Percentiles rank a stretch among this genome's conserved stretches.
These are phyloP conservation scores for Arctostaphylos glauca DNA, from an alignment of 148 eudicot species.

Conservation along the genomic window DNA sequence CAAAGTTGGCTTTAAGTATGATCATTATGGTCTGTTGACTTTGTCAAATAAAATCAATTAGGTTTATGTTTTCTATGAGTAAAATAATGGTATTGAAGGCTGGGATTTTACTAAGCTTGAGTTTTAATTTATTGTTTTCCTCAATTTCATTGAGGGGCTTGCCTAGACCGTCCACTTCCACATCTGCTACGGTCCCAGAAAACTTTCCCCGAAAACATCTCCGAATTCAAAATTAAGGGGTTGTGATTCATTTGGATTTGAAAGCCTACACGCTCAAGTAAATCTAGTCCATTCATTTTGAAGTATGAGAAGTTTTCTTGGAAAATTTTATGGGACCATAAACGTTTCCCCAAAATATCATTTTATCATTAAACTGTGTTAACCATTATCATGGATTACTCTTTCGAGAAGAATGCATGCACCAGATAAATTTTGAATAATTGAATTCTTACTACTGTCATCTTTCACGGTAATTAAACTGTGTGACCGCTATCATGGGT, in stretches of 20 bases:
- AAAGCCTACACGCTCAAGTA: too few relatives aligned
- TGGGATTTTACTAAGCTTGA: neutral
- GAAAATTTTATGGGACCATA: too few relatives aligned
- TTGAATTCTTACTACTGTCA: too few relatives aligned
- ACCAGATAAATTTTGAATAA: neutral
- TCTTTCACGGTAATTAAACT: neutral
- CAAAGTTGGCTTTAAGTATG: neutral
- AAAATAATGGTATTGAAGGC: neutral
- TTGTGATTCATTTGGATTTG: too few relatives aligned
- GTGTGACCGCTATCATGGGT: neutral
- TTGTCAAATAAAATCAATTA: neutral
- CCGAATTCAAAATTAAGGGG: too few relatives aligned
- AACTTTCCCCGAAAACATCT: too few relatives aligned
- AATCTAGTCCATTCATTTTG: too few relatives aligned
- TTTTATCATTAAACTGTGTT: constrained; percentile 6
- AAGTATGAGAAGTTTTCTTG: too few relatives aligned
- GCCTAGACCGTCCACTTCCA: constrained; percentile 5
- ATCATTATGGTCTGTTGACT: constrained; percentile 24
- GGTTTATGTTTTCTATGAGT: neutral
- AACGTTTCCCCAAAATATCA: neutral
- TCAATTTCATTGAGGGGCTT: constrained; percentile 7
- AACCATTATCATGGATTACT: neutral
- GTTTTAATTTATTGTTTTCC: constrained; percentile 5
- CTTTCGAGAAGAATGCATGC: constrained; percentile 6
- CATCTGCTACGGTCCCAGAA: neutral